Evolutionary conservation across 495 filamentous ascomycete species (phyloP).

Genomic region (Barbatosphaeria neglecta): DNA sequence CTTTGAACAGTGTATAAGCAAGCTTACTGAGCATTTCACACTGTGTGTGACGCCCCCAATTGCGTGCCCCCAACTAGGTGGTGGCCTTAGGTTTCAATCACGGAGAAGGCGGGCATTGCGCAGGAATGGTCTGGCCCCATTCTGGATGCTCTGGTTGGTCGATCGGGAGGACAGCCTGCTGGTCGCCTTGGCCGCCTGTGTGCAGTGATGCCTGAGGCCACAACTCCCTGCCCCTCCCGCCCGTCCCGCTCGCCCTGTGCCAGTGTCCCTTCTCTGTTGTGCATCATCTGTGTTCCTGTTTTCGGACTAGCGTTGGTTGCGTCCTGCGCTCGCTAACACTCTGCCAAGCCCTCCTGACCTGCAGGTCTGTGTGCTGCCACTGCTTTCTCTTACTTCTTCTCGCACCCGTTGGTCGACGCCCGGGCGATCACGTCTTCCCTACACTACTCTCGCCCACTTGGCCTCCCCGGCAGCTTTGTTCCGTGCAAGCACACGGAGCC

Average conservation of each 20-base stretch:
- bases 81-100: too few species aligned
- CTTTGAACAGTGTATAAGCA: not conserved
- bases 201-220: not conserved
- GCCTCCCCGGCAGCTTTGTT: not conserved
- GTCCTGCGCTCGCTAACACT: not conserved
- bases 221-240: not conserved
- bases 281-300: not conserved
- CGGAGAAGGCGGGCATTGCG: too few species aligned
- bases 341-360: not conserved
- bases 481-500: not conserved
- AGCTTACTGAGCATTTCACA: not conserved
- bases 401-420: not conserved
- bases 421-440: not conserved
- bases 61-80: too few species aligned
- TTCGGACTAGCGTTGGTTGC: not conserved
- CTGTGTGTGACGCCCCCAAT: not conserved
- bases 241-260: too few species aligned
- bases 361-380: not conserved
- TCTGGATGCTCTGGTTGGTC: too few species aligned
- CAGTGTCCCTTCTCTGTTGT: too few species aligned
- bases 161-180: too few species aligned
- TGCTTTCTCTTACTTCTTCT: not conserved
- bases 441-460: not conserved
- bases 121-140: too few species aligned
- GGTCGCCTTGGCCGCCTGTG: not conserved